Evolutionary conservation across 768 basidiomycete genomes (phyloP), one percentile per base, ranked within the genome.

Genomic region (Xanthoconium purpureum): DNA sequence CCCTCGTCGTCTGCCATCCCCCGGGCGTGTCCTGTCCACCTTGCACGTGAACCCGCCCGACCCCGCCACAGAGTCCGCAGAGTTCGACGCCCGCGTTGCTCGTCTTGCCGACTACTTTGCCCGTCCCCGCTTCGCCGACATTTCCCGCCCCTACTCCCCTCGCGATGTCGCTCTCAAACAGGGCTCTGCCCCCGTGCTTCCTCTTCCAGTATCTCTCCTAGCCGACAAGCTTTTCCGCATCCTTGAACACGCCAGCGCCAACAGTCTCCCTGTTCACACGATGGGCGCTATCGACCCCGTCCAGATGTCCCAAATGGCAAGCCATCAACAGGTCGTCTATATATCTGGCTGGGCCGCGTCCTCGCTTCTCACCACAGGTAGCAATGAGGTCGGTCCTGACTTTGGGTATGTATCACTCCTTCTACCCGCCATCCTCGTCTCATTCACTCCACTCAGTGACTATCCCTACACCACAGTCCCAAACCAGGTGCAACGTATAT

Each of bases 401-500:
- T 80, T 94, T 62, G 92, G 89, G 92, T 84, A 62, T 50, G 74
- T 59, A 20, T 29, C 32, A 2, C 17, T 14, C 20, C 36, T 24
- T 12, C 3, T 13, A 20, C 50, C 35, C 33, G 2, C 35, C 13
- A 2, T 28, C 6, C 17, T 17, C 48, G 36, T 39, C 28, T 52
- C 46, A 47, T 48, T 57, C 54, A 57, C 52, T 43, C 38, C 5
- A 10, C 54, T 33, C 57, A 94, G 88, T 36, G 95, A 98, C 72
- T 96, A 97, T 69, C 93, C 94, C 1, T 97, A 97, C 71, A 94
- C 93, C 11, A 96, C 94, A 1, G 93, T 98, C 15, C 94, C 95
- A 24, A 96, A 97, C 68, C 94, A 96, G 69, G 94, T 97, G 0
- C 90, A 96, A 54, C 82, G 92, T 47, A 79, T 97, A 49, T 91